Percentiles rank a stretch among this genome's conserved stretches.
Conservation (phyloP, 2,329 filamentous ascomycete species). For the Cladosporium phlei region DNA sequence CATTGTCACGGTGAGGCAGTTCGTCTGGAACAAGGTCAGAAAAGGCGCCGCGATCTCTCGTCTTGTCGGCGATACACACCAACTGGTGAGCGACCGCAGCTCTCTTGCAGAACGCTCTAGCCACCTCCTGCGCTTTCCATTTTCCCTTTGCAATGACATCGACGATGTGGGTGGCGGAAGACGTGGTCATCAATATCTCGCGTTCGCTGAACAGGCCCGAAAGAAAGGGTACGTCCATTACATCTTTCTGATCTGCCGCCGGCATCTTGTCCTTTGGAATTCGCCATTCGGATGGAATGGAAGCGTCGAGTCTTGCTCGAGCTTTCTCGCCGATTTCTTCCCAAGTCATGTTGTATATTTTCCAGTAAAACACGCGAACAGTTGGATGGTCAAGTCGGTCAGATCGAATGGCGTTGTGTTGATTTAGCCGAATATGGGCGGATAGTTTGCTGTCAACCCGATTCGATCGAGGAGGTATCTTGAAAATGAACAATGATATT, state of each 20-base stretch:
- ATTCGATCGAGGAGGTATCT: too few species aligned
- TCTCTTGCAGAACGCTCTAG: slow-evolving; percentile 51
- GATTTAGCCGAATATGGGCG: too few species aligned
- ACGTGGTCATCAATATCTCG: slow-evolving; percentile 50
- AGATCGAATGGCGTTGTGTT: too few species aligned
- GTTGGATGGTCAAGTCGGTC: too few species aligned
- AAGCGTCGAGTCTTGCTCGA: slow-evolving; percentile 40
- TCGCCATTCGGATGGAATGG: slow-evolving; percentile 56
- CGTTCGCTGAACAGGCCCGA: slow-evolving; percentile 56
- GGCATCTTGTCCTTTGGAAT: slow-evolving; percentile 53
- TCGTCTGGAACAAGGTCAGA: slow-evolving; percentile 35
- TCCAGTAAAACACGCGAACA: too few species aligned
- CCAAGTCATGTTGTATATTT: slow-evolving; percentile 12
- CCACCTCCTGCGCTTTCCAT: slow-evolving; percentile 51
- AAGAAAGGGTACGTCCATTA: slow-evolving; percentile 50
- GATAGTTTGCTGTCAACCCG: too few species aligned
- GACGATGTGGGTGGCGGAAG: slow-evolving; percentile 38
- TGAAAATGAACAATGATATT: too few species aligned
- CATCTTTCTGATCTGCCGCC: slow-evolving; percentile 50
- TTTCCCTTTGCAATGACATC: slow-evolving; percentile 35
- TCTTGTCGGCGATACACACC: too few species aligned
- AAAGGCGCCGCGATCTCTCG: too few species aligned
- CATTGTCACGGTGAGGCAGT: slow-evolving; percentile 56
- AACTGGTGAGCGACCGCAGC: slow-evolving; percentile 53
- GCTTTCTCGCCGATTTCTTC: slow-evolving; percentile 25